phyloP scores from a whole-genome alignment of 164 flowering plant genomes.

The Brasenia schreberi region DNA sequence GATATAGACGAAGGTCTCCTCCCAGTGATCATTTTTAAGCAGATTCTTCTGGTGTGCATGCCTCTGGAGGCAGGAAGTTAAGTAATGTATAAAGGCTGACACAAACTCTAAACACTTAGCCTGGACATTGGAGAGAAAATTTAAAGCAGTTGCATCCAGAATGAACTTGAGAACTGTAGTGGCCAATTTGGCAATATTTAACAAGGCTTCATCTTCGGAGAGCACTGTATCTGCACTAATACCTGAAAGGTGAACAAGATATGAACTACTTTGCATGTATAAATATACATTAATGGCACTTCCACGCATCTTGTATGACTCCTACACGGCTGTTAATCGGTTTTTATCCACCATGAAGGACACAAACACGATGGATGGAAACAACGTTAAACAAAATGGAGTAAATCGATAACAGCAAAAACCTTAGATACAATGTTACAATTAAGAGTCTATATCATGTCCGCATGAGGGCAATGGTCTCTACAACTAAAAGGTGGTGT shows the following conservation, averaged over 20 bases:
- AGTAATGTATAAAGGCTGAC: slow-evolving; percentile 22
- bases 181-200: slow-evolving; percentile 42
- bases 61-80: slow-evolving; percentile 24
- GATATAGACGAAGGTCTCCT: slow-evolving; percentile 34
- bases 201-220: slow-evolving; percentile 15
- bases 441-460: too few relatives aligned
- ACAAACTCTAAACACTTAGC: slow-evolving; percentile 38
- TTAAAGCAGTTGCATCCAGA: slow-evolving; percentile 39
- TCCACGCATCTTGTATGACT: too few relatives aligned
- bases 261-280: too few relatives aligned
- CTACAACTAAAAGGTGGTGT: too few relatives aligned
- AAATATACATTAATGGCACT: too few relatives aligned
- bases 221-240: slow-evolving; percentile 1
- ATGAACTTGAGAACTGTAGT: slow-evolving; percentile 56
- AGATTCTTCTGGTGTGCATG: slow-evolving; percentile 14
- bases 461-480: too few relatives aligned
- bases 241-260: slow-evolving; percentile 20
- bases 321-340: too few relatives aligned
- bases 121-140: slow-evolving; percentile 17
- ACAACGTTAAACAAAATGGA: too few relatives aligned
- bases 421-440: too few relatives aligned
- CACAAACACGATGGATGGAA: too few relatives aligned
- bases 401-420: too few relatives aligned
- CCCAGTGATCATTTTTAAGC: slow-evolving; percentile 30
- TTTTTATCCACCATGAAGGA: too few relatives aligned